Percentiles rank a stretch among this genome's conserved stretches.
phyloP scores from a whole-genome alignment of 140 eudicot species.

The Stevia rebaudiana region DNA sequence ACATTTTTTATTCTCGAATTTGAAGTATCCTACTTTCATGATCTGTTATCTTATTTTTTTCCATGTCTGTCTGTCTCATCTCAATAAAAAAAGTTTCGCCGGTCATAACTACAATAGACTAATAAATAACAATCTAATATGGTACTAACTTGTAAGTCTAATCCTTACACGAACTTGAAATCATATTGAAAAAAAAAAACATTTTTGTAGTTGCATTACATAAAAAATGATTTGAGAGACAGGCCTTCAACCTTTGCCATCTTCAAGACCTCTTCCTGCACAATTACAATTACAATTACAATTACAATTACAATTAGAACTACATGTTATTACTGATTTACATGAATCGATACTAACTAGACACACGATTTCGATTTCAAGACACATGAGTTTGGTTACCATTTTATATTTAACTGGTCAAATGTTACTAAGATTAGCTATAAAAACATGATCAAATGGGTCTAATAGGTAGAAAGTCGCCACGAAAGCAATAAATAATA shows the following conservation, averaged over 20 bases:
- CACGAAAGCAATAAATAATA: not conserved
- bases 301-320: not conserved
- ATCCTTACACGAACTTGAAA: not conserved
- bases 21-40: too few relatives aligned
- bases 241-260: slow-evolving; percentile 51
- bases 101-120: not conserved
- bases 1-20: too few relatives aligned
- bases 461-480: not conserved
- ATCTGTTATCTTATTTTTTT: too few relatives aligned
- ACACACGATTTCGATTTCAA: not conserved
- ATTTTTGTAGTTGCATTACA: not conserved
- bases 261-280: slow-evolving; percentile 57
- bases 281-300: not conserved
- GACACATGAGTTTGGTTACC: not conserved
- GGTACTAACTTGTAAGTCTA: not conserved
- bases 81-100: too few relatives aligned
- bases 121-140: not conserved
- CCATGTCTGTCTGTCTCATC: too few relatives aligned
- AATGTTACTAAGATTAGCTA: not conserved
- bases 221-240: slow-evolving; percentile 34
- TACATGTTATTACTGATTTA: too few relatives aligned
- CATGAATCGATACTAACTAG: not conserved
- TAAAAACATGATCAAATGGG: not conserved
- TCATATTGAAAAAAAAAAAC: not conserved
- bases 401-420: not conserved